phyloP scores from a whole-genome alignment of 2,329 filamentous ascomycete species.

The Talaromyces atroroseus region DNA sequence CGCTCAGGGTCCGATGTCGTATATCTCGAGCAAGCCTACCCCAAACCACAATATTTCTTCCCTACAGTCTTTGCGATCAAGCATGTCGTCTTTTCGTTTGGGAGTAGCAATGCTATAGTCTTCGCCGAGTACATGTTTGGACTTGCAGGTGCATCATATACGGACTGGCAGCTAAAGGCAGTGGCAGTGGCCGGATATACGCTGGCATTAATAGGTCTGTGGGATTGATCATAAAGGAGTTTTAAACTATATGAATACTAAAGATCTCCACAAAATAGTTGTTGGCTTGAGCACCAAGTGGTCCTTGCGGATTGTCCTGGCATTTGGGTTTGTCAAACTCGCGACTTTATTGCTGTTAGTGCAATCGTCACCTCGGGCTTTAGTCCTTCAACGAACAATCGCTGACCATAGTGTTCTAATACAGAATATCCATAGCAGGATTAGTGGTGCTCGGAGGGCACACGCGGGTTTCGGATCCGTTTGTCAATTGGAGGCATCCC shows the following conservation, averaged over 20 bases:
- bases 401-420: conserved; percentile 5
- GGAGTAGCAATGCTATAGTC: conserved; percentile 58
- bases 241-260: not conserved
- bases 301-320: conserved; percentile 52
- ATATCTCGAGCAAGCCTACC: conserved; percentile 64
- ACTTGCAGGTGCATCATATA: conserved; percentile 27
- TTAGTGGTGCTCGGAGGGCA: conserved; percentile 58
- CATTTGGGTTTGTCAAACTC: conserved; percentile 56
- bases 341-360: conserved; percentile 54
- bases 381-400: not conserved
- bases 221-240: conserved; percentile 41
- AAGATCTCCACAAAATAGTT: conserved; percentile 22
- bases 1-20: conserved; percentile 62
- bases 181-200: conserved; percentile 27
- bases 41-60: conserved; percentile 59
- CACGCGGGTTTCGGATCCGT: conserved; percentile 46
- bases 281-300: conserved; percentile 53
- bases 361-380: not conserved
- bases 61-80: conserved; percentile 61
- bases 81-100: conserved; percentile 59
- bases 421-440: conserved; percentile 52
- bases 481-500: conserved; percentile 50
- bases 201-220: conserved; percentile 7
- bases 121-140: conserved; percentile 11
- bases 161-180: conserved; percentile 10